These are phyloP conservation scores for Phytophthora agathidicida DNA, from an alignment of 352 stramenopile genomes.

Conservation along the genomic window DNA sequence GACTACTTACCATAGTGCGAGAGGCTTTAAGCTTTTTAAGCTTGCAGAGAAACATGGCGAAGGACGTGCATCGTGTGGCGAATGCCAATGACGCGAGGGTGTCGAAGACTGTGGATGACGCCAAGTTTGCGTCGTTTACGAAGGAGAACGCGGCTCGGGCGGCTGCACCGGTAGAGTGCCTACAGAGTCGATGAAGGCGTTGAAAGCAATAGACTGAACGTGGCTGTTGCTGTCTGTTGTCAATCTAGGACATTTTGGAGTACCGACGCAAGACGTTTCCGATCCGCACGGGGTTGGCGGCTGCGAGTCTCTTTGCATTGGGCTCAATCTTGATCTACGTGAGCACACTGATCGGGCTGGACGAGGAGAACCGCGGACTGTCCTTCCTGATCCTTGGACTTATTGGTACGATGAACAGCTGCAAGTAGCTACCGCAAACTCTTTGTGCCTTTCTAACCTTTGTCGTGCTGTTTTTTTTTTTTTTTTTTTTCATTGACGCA, in stretches of 20 bases:
- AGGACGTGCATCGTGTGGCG: constrained; percentile 51
- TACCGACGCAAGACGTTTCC: constrained; percentile 66
- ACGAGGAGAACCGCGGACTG: constrained; percentile 73
- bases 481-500: constrained; percentile 20
- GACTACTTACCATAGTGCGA: no score
- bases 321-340: constrained; percentile 79
- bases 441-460: background rate
- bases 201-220: no score
- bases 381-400: constrained; percentile 83
- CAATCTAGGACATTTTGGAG: constrained; percentile 42
- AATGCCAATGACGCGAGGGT: constrained; percentile 36
- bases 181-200: background rate
- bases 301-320: constrained; percentile 69
- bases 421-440: background rate
- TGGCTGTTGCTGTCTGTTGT: no score
- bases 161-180: constrained; percentile 38
- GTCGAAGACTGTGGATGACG: constrained; percentile 39
- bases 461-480: background rate
- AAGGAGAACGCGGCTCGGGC: constrained; percentile 40
- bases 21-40: no score
- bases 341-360: constrained; percentile 76
- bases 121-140: constrained; percentile 39
- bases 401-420: constrained; percentile 50
- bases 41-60: constrained; percentile 65
- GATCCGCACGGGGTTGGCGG: constrained; percentile 74